A percentile compares a stretch with the other conserved stretches of the same genome.
phyloP scores from a whole-genome alignment of 129 eudicot genomes.

The Lactuca sativa region DNA sequence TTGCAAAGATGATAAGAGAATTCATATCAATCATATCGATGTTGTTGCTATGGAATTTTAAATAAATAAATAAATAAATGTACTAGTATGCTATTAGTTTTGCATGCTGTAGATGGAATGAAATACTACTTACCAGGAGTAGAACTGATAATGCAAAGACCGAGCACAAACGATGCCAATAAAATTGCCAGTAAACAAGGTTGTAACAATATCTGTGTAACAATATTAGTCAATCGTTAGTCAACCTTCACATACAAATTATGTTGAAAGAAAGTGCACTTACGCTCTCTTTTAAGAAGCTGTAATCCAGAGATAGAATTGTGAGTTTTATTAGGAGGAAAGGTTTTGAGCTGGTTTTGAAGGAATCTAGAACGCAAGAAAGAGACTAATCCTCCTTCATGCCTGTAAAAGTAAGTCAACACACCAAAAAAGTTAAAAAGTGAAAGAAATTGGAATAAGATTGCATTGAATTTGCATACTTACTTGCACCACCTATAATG shows the following conservation, averaged over 20 bases:
- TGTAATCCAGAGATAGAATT: constrained; percentile 29
- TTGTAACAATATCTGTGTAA: constrained; percentile 62
- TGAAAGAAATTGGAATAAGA: constrained; percentile 7
- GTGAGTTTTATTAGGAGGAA: constrained; percentile 26
- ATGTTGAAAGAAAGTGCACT: constrained; percentile 14
- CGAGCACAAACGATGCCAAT: constrained; percentile 90
- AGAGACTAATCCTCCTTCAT: constrained; percentile 78
- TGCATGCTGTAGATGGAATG: background rate
- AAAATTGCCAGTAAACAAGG: constrained; percentile 89
- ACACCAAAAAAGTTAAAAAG: background rate
- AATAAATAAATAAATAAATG: too few relatives aligned
- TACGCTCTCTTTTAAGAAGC: constrained; percentile 59
- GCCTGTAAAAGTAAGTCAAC: constrained; percentile 40
- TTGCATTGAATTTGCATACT: constrained; percentile 24
- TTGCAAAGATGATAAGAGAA: too few relatives aligned
- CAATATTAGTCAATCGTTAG: background rate
- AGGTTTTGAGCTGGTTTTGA: constrained; percentile 43
- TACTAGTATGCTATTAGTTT: background rate
- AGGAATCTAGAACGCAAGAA: constrained; percentile 46
- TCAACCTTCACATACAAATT: constrained; percentile 7
- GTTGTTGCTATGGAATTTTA: background rate
- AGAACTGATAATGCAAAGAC: constrained; percentile 95
- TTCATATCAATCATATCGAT: background rate
- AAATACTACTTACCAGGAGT: constrained; percentile 75
- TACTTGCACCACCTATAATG: constrained; percentile 96